Conservation (phyloP, 129 eudicot genomes). For the Cynara cardunculus region DNA sequence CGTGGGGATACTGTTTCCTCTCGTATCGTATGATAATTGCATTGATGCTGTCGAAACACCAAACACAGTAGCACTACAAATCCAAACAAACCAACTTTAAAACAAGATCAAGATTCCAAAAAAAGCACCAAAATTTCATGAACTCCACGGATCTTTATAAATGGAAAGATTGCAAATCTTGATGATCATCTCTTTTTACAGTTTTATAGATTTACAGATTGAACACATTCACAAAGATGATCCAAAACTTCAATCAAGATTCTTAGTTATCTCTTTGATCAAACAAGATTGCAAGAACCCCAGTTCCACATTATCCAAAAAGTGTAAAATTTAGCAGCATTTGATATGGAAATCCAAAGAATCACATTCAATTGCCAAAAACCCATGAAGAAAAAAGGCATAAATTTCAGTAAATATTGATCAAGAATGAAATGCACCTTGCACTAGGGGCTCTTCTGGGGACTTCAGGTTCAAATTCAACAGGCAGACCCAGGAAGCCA, state of each 20-base stretch:
- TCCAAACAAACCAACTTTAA: conserved; percentile 7
- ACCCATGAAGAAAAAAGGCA: not conserved
- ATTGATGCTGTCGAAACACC: conserved; percentile 96
- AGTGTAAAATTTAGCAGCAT: not conserved
- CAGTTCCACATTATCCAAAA: not conserved
- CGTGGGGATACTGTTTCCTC: conserved; percentile 88
- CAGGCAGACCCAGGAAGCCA: conserved; percentile 97
- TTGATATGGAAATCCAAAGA: not conserved
- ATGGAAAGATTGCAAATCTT: not conserved
- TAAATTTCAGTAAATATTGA: not conserved
- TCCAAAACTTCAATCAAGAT: conserved; percentile 5
- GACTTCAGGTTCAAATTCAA: conserved; percentile 92
- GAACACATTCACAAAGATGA: not conserved
- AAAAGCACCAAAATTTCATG: not conserved
- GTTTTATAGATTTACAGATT: not conserved
- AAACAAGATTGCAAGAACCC: not conserved
- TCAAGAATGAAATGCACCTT: conserved; percentile 43
- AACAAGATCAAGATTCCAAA: not conserved
- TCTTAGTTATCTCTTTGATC: not conserved
- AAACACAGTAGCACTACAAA: conserved; percentile 79
- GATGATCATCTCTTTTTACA: not conserved
- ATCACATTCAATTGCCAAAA: not conserved
- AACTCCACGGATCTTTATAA: not conserved
- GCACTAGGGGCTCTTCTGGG: conserved; percentile 94
- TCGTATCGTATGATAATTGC: conserved; percentile 73